Evolutionary conservation across 1,139 yeast genomes (phyloP).

Genomic region (Magnusiomyces fungicola): DNA sequence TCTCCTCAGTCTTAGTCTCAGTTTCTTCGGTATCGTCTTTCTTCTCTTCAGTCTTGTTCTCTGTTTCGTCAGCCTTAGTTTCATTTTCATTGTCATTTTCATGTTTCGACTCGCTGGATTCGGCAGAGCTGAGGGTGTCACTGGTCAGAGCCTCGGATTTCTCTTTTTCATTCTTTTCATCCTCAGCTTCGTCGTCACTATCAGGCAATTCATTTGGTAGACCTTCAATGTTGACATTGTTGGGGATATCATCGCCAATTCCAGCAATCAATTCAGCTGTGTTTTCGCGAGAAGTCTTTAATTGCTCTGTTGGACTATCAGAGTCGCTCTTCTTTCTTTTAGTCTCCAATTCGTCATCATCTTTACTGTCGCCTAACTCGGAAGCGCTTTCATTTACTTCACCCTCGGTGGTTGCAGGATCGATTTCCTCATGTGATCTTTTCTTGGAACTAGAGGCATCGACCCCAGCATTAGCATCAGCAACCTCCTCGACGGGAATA

Average conservation of each 20-base stretch:
- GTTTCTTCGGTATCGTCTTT: background rate
- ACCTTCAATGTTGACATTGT: constrained; percentile 2
- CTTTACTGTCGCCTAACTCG: constrained; percentile 8
- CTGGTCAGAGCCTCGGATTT: background rate
- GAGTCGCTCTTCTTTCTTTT: background rate
- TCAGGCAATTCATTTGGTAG: constrained; percentile 10
- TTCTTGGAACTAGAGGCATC: too few relatives aligned
- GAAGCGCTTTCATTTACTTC: too few relatives aligned
- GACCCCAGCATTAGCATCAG: too few relatives aligned
- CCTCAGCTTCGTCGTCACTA: constrained; percentile 9
- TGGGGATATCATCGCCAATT: background rate
- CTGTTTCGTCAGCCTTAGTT: too few relatives aligned
- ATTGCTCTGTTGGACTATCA: background rate
- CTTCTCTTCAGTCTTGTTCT: too few relatives aligned
- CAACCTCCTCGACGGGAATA: too few relatives aligned
- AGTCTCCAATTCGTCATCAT: background rate
- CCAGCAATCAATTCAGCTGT: constrained; percentile 9
- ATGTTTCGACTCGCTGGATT: too few relatives aligned
- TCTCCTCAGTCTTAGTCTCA: background rate
- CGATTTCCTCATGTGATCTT: background rate
- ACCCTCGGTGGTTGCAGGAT: too few relatives aligned
- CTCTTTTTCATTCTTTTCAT: background rate
- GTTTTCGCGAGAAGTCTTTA: background rate
- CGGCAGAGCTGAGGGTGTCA: too few relatives aligned
- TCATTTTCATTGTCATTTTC: background rate